A percentile compares a stretch with the other conserved stretches of the same genome.
Evolutionary conservation across 352 stramenopile species (phyloP).

Genomic region (Phytophthora hybrid): DNA sequence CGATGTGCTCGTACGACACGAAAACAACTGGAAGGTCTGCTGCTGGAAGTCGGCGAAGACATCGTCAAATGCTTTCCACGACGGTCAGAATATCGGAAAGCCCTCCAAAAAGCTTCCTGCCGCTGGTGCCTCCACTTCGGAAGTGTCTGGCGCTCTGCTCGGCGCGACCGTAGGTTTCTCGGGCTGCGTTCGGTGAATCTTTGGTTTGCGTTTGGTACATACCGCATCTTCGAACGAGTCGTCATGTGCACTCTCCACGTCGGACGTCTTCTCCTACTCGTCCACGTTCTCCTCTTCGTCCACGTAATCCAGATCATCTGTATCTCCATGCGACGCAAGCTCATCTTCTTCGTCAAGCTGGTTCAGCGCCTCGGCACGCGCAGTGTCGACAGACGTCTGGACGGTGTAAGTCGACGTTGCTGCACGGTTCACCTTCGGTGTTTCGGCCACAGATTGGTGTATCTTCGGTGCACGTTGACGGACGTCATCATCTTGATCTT

Average conservation of each 20-base stretch:
- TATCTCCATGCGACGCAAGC: neutral
- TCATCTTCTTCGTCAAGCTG: neutral
- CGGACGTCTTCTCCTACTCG: neutral
- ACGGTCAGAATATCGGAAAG: neutral
- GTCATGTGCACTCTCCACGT: neutral
- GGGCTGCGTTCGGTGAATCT: no score
- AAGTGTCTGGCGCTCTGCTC: no score
- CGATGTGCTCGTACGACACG: neutral
- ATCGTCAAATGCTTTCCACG: neutral
- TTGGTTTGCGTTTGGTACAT: no score
- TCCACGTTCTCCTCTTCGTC: no score
- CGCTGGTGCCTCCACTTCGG: neutral
- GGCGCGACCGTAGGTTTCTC: no score
- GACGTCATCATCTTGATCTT: no score
- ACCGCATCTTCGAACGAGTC: no score
- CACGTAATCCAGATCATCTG: neutral
- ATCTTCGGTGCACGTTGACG: no score
- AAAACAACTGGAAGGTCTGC: neutral
- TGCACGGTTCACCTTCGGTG: no score
- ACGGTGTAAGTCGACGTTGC: neutral
- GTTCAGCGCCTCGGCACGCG: neutral
- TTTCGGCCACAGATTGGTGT: no score
- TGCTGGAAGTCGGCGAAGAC: neutral
- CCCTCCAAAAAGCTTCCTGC: neutral
- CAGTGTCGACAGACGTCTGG: neutral